phyloP scores from a whole-genome alignment of 2,329 filamentous ascomycete species.

The Hypoxylon sp. region DNA sequence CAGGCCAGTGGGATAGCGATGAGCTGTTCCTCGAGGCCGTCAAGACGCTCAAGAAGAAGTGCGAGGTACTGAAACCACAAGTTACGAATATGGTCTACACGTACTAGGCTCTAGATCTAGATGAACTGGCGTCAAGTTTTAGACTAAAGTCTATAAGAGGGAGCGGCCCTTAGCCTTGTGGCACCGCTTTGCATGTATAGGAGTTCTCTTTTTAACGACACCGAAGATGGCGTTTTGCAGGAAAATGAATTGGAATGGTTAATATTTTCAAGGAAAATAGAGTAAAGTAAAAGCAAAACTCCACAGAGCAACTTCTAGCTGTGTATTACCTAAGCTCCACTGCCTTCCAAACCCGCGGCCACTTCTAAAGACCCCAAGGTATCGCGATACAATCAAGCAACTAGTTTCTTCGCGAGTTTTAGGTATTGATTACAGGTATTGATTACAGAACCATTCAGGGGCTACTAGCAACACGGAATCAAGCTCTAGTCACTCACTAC shows the following conservation, averaged over 20 bases:
- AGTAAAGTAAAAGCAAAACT: slow-evolving; percentile 1
- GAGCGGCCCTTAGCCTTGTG: not conserved
- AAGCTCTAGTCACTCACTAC: not conserved
- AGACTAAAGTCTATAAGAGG: slow-evolving; percentile 1
- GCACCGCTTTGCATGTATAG: slow-evolving; percentile 14
- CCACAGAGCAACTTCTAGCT: not conserved
- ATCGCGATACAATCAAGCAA: too few relatives aligned
- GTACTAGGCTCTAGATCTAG: slow-evolving; percentile 43
- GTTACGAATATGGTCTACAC: slow-evolving; percentile 73
- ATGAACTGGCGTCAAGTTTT: not conserved
- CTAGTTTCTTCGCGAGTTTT: too few relatives aligned
- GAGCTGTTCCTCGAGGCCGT: slow-evolving; percentile 93
- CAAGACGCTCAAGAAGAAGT: slow-evolving; percentile 88
- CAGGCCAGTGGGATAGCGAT: slow-evolving; percentile 94
- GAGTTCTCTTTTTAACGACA: slow-evolving; percentile 10
- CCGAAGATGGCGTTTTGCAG: slow-evolving; percentile 24
- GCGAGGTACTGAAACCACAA: slow-evolving; percentile 78
- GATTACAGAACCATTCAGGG: too few relatives aligned
- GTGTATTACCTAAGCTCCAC: not conserved
- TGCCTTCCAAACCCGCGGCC: too few relatives aligned
- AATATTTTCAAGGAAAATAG: slow-evolving; percentile 13
- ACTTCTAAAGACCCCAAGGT: too few relatives aligned
- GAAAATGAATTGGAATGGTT: slow-evolving; percentile 19
- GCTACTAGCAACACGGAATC: too few relatives aligned
- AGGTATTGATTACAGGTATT: too few relatives aligned